A percentile compares a stretch with the other conserved stretches of the same genome.
phyloP scores from a whole-genome alignment of 371 early-diverging fungal species.

The Amoeboaphelidium occidentale region DNA sequence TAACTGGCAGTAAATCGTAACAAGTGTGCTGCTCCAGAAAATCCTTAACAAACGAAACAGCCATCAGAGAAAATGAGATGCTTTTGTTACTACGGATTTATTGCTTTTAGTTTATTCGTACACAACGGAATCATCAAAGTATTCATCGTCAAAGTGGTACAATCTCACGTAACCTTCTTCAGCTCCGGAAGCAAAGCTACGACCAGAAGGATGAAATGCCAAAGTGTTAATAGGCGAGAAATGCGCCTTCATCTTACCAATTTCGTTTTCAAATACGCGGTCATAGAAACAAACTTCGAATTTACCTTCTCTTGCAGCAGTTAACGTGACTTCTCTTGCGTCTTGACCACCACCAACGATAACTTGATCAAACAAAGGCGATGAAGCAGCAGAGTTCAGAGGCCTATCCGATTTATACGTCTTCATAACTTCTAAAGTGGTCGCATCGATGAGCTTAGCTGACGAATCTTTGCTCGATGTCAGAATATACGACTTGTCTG shows the following conservation, averaged over 20 bases:
- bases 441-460: constrained; percentile 67
- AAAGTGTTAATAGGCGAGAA: constrained; percentile 99
- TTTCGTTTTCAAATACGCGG: constrained; percentile 83
- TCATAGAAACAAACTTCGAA: constrained; percentile 98
- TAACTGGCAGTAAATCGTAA: too few species aligned
- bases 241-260: constrained; percentile 94
- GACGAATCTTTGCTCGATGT: constrained; percentile 90
- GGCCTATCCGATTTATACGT: constrained; percentile 73
- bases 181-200: constrained; percentile 81
- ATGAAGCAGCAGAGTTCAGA: constrained; percentile 84
- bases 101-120: too few species aligned
- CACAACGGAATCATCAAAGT: too few species aligned
- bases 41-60: too few species aligned
- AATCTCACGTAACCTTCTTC: constrained; percentile 93
- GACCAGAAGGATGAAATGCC: constrained; percentile 86
- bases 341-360: constrained; percentile 47
- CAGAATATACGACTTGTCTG: constrained; percentile 84
- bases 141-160: constrained; percentile 85
- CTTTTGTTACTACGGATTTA: too few species aligned
- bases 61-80: too few species aligned
- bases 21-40: too few species aligned
- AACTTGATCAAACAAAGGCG: constrained; percentile 35
- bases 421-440: constrained; percentile 58
- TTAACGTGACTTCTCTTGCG: constrained; percentile 88
- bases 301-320: constrained; percentile 78